These are phyloP conservation scores for Podospora conica DNA, from an alignment of 495 filamentous ascomycete genomes.

Conservation along the genomic window DNA sequence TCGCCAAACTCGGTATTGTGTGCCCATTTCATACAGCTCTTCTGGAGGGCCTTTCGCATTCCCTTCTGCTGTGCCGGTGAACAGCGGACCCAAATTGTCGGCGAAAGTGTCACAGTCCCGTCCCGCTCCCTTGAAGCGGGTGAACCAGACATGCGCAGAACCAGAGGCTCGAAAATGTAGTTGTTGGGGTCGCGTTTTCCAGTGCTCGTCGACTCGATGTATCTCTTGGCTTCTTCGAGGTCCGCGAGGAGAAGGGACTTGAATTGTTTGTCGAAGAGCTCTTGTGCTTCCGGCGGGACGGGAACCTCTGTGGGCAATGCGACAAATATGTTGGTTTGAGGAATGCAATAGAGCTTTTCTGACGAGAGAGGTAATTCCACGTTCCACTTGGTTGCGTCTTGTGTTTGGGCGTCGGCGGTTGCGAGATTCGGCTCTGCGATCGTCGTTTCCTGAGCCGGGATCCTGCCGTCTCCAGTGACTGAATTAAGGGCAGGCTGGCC, in stretches of 20 bases:
- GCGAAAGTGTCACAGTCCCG: background rate
- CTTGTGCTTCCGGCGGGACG: background rate
- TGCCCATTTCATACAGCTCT: background rate
- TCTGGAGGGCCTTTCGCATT: background rate
- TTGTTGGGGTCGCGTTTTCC: background rate
- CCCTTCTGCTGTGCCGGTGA: background rate
- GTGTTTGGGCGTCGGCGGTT: no score
- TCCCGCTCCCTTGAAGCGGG: no score
- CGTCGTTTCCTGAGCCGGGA: no score
- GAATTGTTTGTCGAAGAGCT: background rate
- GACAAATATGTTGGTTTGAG: background rate
- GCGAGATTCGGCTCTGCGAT: no score
- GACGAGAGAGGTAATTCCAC: no score
- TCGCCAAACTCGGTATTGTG: background rate
- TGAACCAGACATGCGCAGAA: constrained; percentile 4
- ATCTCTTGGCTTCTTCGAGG: no score
- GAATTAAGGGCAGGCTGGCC: no score
- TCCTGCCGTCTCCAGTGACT: no score
- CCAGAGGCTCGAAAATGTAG: background rate
- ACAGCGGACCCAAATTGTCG: constrained; percentile 4
- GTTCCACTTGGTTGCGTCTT: no score
- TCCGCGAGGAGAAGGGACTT: background rate
- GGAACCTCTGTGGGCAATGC: background rate
- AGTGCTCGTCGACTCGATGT: no score
- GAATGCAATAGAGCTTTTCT: no score